These are phyloP conservation scores for Aspergillus melleus DNA, from an alignment of 2,329 filamentous ascomycete genomes.

Conservation along the genomic window DNA sequence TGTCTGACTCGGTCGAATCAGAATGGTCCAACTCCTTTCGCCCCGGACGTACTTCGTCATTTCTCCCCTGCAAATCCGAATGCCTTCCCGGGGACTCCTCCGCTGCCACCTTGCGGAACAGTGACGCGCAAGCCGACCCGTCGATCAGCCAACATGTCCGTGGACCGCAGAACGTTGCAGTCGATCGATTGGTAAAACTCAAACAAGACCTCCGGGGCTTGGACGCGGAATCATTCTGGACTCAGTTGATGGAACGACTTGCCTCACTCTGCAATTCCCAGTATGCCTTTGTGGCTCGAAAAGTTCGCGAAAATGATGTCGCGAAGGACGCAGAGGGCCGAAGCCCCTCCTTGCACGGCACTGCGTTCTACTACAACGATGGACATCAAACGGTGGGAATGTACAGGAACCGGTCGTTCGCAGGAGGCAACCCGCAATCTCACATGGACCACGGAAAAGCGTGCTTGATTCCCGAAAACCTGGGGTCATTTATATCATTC, in stretches of 20 bases:
- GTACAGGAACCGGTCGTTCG: conserved; percentile 63
- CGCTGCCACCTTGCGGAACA: conserved; percentile 19
- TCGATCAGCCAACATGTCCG: conserved; percentile 37
- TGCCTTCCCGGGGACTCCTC: conserved; percentile 25
- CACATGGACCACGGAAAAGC: conserved; percentile 73
- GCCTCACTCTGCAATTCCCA: conserved; percentile 64
- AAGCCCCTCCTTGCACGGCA: conserved; percentile 63
- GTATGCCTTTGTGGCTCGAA: conserved; percentile 67
- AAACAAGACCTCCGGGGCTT: conserved; percentile 57
- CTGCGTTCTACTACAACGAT: conserved; percentile 67
- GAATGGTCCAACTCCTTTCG: conserved; percentile 31
- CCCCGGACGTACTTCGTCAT: conserved; percentile 26
- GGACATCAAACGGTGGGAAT: conserved; percentile 54
- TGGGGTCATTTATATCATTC: conserved; percentile 62
- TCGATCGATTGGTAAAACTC: conserved; percentile 60
- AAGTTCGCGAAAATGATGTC: conserved; percentile 61
- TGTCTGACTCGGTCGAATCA: conserved; percentile 34
- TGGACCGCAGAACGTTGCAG: conserved; percentile 58
- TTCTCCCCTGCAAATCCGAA: conserved; percentile 34
- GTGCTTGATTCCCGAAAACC: conserved; percentile 64
- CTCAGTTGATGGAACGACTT: conserved; percentile 62
- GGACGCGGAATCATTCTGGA: conserved; percentile 64
- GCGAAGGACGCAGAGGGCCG: conserved; percentile 62
- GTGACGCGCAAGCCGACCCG: conserved; percentile 24
- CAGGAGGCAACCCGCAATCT: conserved; percentile 64